phyloP scores from a whole-genome alignment of 352 stramenopile species.

The Phytophthora chlamydospora region DNA sequence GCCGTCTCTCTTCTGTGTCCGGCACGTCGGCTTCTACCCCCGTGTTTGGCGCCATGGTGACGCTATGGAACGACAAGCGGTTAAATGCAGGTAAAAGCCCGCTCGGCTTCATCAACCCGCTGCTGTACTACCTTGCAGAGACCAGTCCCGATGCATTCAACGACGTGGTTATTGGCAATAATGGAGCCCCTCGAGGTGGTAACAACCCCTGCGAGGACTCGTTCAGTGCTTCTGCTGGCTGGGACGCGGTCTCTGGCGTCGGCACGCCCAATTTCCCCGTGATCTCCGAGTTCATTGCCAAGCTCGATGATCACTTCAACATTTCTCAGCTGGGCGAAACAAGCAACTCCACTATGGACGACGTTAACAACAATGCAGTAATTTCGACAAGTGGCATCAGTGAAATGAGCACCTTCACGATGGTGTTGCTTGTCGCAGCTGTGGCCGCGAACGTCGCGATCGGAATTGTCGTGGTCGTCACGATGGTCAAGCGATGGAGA shows the following conservation, averaged over 20 bases:
- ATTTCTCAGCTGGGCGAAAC: conserved; percentile 25
- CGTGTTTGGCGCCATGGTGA: conserved; percentile 85
- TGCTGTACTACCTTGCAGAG: conserved; percentile 83
- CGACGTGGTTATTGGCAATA: conserved; percentile 88
- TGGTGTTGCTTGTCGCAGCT: conserved; percentile 38
- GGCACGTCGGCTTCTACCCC: conserved; percentile 90
- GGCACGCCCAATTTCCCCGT: conserved; percentile 86
- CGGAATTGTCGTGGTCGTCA: conserved; percentile 41
- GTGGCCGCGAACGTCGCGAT: conserved; percentile 43
- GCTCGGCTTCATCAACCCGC: conserved; percentile 88
- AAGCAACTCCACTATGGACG: conserved; percentile 10
- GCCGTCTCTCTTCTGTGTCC: conserved; percentile 51
- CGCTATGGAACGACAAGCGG: conserved; percentile 86
- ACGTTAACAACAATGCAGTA: conserved; percentile 19
- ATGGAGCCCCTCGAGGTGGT: conserved; percentile 60
- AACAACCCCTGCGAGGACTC: conserved; percentile 65
- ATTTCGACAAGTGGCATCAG: conserved; percentile 3
- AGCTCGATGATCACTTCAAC: conserved; percentile 63
- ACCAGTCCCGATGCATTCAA: conserved; percentile 70
- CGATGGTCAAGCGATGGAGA: conserved; percentile 54
- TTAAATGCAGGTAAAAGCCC: conserved; percentile 79
- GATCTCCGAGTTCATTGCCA: conserved; percentile 60
- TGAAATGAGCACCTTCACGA: conserved; percentile 43
- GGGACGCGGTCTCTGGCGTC: conserved; percentile 89
- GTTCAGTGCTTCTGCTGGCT: conserved; percentile 85